phyloP scores from a whole-genome alignment of 139 green algal species.

The Chlorella ohadii region DNA sequence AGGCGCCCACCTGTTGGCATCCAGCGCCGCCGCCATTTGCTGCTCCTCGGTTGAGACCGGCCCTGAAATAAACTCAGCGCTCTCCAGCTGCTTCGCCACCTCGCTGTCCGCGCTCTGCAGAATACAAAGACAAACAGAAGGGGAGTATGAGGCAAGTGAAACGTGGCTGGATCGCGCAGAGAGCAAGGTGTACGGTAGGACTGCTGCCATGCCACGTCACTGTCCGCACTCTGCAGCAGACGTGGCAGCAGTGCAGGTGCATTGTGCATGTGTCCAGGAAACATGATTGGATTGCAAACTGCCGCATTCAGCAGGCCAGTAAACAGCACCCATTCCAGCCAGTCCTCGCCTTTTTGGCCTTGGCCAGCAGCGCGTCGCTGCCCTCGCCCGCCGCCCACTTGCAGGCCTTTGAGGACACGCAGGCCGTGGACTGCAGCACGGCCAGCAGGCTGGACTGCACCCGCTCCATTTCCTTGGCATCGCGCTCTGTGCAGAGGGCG shows the following conservation, averaged over 20 bases:
- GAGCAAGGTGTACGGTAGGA: no score
- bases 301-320: no score
- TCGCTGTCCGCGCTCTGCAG: neutral
- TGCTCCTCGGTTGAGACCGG: constrained; percentile 9
- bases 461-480: neutral
- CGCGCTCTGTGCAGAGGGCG: neutral
- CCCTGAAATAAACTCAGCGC: neutral
- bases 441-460: neutral
- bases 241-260: no score
- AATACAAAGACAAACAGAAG: no score
- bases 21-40: neutral
- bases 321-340: no score
- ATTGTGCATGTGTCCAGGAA: no score
- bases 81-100: neutral
- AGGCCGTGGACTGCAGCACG: constrained; percentile 21
- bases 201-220: no score
- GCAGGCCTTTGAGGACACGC: constrained; percentile 10
- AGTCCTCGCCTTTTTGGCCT: neutral
- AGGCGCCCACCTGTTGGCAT: neutral
- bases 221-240: no score
- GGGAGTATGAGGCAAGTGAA: no score
- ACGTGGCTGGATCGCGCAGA: no score
- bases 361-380: constrained; percentile 20
- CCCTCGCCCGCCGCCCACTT: constrained; percentile 27
- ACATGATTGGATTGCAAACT: no score